Evolutionary conservation across 208 protist species (phyloP).

Genomic region (Leptomonas pyrrhocoris): DNA sequence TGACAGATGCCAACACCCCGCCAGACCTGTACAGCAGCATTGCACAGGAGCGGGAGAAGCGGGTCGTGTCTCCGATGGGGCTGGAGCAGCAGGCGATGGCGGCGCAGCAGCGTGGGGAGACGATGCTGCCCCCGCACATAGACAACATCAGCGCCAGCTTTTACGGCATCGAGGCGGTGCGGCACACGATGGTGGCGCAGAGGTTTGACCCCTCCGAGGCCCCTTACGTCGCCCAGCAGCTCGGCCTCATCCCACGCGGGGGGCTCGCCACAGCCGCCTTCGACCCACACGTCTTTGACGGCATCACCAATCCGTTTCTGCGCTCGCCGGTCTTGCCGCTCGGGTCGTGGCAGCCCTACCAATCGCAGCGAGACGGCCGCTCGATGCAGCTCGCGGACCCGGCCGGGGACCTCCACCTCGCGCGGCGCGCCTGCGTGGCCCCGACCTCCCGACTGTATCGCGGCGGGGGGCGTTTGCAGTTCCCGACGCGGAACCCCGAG

Average conservation of each 20-base stretch:
- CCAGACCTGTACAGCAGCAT: conserved; percentile 1
- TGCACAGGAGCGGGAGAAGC: conserved; percentile 6
- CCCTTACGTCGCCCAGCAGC: conserved; percentile 22
- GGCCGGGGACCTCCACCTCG: conserved; percentile 51
- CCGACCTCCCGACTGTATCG: conserved; percentile 40
- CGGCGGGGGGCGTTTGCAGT: conserved; percentile 47
- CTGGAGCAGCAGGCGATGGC: conserved; percentile 4
- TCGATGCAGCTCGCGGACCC: conserved; percentile 51
- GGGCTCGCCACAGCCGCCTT: conserved; percentile 15
- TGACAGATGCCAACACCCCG: conserved; percentile 25
- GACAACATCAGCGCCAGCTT: conserved; percentile 53
- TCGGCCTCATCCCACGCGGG: conserved; percentile 24
- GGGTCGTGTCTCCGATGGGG: conserved; percentile 13
- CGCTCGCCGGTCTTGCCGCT: conserved; percentile 32
- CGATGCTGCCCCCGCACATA: conserved; percentile 32
- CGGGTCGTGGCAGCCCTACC: conserved; percentile 62
- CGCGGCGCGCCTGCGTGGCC: conserved; percentile 46
- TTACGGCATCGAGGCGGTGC: conserved; percentile 37
- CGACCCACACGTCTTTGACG: conserved; percentile 23
- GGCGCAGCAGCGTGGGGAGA: conserved; percentile 9
- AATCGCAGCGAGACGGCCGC: conserved; percentile 7
- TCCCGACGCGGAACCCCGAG: conserved; percentile 30
- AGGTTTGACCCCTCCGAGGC: conserved; percentile 27
- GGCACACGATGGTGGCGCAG: conserved; percentile 38
- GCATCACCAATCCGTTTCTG: conserved; percentile 23